phyloP scores from a whole-genome alignment of 139 green algal genomes.

The Picochlorum sp. region DNA sequence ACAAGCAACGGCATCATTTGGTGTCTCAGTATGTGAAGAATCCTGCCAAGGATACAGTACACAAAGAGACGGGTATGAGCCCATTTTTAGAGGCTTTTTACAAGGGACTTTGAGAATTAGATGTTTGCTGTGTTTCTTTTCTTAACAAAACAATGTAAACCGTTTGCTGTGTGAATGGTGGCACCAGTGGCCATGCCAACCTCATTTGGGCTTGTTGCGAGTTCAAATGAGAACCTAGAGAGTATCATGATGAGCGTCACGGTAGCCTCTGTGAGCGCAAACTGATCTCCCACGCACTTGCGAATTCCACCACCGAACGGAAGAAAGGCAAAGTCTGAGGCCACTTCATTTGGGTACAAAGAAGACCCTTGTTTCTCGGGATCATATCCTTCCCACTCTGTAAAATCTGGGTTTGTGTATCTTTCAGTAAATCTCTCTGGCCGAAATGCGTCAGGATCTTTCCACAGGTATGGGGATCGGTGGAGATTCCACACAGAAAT shows the following conservation, averaged over 20 bases:
- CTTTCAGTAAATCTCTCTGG: slow-evolving; percentile 75
- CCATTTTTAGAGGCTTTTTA: slow-evolving; percentile 42
- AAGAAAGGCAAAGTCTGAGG: slow-evolving; percentile 94
- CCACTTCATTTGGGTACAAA: slow-evolving; percentile 93
- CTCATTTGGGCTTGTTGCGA: slow-evolving; percentile 10
- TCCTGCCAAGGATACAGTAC: slow-evolving; percentile 14
- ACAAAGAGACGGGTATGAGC: slow-evolving; percentile 3
- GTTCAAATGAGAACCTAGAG: slow-evolving; percentile 53
- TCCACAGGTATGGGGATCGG: slow-evolving; percentile 88
- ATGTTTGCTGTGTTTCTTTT: slow-evolving; percentile 5
- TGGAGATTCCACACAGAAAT: slow-evolving; percentile 98
- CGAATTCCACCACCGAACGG: slow-evolving; percentile 87
- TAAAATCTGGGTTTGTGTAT: slow-evolving; percentile 40
- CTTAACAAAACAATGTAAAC: slow-evolving; percentile 51
- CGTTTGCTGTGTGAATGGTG: slow-evolving; percentile 96
- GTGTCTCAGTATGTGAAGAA: slow-evolving; percentile 34
- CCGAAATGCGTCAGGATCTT: slow-evolving; percentile 82
- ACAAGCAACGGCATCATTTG: slow-evolving; percentile 80
- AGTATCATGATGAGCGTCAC: slow-evolving; percentile 82
- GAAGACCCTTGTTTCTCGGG: slow-evolving; percentile 47
- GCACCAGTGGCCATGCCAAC: slow-evolving; percentile 87
- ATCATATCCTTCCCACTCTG: slow-evolving; percentile 58
- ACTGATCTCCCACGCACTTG: slow-evolving; percentile 99
- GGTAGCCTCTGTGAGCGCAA: slow-evolving; percentile 82
- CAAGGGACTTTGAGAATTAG: slow-evolving; percentile 22